Conservation (phyloP, 2,329 filamentous ascomycete species). For the Cercospora berteroae region DNA sequence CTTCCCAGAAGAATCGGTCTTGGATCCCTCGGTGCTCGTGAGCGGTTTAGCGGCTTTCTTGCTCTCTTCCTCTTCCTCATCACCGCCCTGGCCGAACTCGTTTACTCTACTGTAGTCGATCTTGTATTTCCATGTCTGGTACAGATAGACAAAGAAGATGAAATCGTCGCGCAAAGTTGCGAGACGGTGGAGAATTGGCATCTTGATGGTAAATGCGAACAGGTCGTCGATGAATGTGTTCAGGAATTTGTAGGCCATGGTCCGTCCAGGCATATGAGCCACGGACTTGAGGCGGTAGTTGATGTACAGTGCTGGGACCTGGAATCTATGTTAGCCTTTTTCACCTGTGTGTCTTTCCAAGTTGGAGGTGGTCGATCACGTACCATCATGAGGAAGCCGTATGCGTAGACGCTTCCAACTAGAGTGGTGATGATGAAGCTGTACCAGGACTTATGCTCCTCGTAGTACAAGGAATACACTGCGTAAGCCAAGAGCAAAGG, state of each 20-base stretch:
- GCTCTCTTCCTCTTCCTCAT: constrained; percentile 64
- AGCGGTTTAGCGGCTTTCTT: constrained; percentile 48
- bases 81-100: constrained; percentile 97
- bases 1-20: constrained; percentile 19
- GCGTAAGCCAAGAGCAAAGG: constrained; percentile 88
- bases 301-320: constrained; percentile 86
- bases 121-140: constrained; percentile 90
- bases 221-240: constrained; percentile 99
- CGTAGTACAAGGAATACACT: constrained; percentile 85
- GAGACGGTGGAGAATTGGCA: constrained; percentile 89
- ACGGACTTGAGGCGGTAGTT: constrained; percentile 92
- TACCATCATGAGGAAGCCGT: constrained; percentile 98
- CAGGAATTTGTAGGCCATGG: constrained; percentile 97
- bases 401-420: constrained; percentile 93
- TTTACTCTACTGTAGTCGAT: constrained; percentile 90
- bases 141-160: constrained; percentile 97
- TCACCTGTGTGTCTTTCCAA: background rate
- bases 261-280: constrained; percentile 93
- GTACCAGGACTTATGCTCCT: constrained; percentile 89
- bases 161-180: constrained; percentile 92
- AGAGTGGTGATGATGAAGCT: constrained; percentile 92
- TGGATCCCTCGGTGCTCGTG: constrained; percentile 31
- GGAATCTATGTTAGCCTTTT: background rate
- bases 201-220: constrained; percentile 99
- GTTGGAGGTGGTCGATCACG: background rate